phyloP scores from a whole-genome alignment of 2,329 filamentous ascomycete species.

The Aspergillus arachidicola region DNA sequence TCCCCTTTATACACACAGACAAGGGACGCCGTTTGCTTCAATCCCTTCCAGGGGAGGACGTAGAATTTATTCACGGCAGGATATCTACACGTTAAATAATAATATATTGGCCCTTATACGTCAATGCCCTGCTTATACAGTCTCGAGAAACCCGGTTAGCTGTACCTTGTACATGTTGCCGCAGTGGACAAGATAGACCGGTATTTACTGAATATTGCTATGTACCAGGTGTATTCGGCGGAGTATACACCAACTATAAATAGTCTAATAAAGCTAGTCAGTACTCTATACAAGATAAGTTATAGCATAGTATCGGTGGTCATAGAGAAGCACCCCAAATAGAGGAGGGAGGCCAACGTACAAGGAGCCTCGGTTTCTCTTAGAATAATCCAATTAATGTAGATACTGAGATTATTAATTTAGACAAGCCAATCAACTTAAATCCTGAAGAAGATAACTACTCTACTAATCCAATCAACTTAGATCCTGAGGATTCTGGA shows the following conservation, averaged over 20 bases:
- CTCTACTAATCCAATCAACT: too few species aligned
- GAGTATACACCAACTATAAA: conserved; percentile 12
- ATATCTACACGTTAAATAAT: conserved; percentile 6
- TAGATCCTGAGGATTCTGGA: neutral
- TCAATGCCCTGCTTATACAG: neutral
- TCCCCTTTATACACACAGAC: too few species aligned
- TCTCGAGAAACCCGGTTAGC: neutral
- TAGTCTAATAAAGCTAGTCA: neutral
- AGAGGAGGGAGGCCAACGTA: neutral
- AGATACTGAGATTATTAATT: neutral
- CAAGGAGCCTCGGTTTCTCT: neutral
- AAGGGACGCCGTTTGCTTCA: too few species aligned
- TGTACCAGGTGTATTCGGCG: conserved; percentile 3
- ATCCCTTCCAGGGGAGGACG: too few species aligned
- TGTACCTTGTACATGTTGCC: neutral
- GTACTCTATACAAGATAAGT: conserved; percentile 2
- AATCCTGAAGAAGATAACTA: too few species aligned
- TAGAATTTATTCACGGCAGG: too few species aligned
- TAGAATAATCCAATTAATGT: neutral
- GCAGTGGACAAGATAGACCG: neutral
- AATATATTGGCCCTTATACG: neutral
- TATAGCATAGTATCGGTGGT: neutral
- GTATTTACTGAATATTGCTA: conserved; percentile 1
- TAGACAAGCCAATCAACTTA: conserved; percentile 10
- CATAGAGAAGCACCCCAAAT: neutral